phyloP scores from a whole-genome alignment of 495 filamentous ascomycete genomes.

The Penicillium simplicissimum region DNA sequence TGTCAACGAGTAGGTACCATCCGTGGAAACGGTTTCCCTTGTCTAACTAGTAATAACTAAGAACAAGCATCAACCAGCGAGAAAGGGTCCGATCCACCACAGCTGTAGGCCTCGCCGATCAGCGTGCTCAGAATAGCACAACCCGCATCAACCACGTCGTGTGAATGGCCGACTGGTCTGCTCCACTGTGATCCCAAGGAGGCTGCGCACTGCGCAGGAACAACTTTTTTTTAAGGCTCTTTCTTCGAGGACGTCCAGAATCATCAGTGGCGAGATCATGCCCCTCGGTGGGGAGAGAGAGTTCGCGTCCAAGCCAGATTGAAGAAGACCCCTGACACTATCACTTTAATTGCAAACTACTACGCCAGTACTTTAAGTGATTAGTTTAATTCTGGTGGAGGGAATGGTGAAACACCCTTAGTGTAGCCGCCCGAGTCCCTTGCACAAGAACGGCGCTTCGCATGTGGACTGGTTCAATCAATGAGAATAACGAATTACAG shows the following conservation, averaged over 20 bases:
- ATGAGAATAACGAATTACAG: no score
- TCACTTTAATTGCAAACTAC: not conserved
- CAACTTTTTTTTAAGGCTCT: not conserved
- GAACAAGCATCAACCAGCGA: not conserved
- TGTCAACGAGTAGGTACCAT: not conserved
- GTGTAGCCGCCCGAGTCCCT: not conserved
- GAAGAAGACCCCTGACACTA: conserved; percentile 16
- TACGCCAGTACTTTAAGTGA: not conserved
- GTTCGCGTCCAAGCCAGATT: not conserved
- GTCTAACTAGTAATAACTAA: no score
- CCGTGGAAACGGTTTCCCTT: not conserved
- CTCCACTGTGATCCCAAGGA: conserved; percentile 13
- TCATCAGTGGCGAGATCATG: not conserved
- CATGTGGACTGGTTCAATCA: not conserved
- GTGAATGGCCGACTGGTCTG: not conserved
- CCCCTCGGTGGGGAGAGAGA: not conserved
- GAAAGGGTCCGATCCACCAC: conserved; percentile 4
- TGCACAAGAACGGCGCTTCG: not conserved
- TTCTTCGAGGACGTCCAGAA: not conserved
- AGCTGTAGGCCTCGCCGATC: not conserved
- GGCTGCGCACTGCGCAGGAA: conserved; percentile 5
- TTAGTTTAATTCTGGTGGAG: not conserved
- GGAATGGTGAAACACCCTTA: conserved; percentile 3
- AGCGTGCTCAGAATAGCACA: not conserved
- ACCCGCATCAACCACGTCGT: conserved; percentile 15